A percentile compares a stretch with the other conserved stretches of the same genome.
Conservation (phyloP, 495 filamentous ascomycete species). For the Hypoxylon lenormandii region DNA sequence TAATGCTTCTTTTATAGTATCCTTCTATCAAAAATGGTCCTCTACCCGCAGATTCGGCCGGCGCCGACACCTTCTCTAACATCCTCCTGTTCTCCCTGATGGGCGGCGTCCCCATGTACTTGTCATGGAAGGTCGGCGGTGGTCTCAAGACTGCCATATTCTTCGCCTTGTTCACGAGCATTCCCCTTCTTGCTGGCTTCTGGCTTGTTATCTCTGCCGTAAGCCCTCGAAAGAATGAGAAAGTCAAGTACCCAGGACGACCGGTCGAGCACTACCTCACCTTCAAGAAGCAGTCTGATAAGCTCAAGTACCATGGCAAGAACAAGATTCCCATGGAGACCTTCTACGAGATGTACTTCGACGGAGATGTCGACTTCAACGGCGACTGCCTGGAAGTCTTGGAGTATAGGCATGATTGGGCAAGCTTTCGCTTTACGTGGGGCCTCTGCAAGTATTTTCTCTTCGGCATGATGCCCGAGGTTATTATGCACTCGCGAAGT, state of each 20-base stretch:
- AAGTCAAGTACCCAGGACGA: conserved; percentile 78
- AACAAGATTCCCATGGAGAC: conserved; percentile 87
- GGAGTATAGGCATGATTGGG: conserved; percentile 90
- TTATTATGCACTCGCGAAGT: conserved; percentile 81
- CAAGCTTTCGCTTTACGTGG: conserved; percentile 80
- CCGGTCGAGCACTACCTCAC: conserved; percentile 85
- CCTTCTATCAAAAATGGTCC: conserved; percentile 83
- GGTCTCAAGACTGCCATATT: conserved; percentile 79
- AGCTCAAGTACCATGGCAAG: conserved; percentile 76
- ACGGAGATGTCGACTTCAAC: conserved; percentile 86
- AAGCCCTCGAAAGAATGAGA: conserved; percentile 81
- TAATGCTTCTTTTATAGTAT: conserved; percentile 62
- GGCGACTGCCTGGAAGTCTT: conserved; percentile 81
- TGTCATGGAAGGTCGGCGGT: conserved; percentile 75
- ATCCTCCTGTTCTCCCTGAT: conserved; percentile 68
- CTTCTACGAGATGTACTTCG: conserved; percentile 91
- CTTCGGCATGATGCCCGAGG: conserved; percentile 76
- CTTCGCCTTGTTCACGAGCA: conserved; percentile 70
- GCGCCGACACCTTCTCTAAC: conserved; percentile 78
- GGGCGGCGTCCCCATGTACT: conserved; percentile 70
- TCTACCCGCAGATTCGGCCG: conserved; percentile 79
- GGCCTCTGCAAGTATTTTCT: conserved; percentile 77
- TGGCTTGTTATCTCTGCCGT: conserved; percentile 75
- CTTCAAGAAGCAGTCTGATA: conserved; percentile 81
- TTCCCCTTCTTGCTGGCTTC: conserved; percentile 77